phyloP scores from a whole-genome alignment of 805 yeast species.

The Yarrowia deformans region DNA sequence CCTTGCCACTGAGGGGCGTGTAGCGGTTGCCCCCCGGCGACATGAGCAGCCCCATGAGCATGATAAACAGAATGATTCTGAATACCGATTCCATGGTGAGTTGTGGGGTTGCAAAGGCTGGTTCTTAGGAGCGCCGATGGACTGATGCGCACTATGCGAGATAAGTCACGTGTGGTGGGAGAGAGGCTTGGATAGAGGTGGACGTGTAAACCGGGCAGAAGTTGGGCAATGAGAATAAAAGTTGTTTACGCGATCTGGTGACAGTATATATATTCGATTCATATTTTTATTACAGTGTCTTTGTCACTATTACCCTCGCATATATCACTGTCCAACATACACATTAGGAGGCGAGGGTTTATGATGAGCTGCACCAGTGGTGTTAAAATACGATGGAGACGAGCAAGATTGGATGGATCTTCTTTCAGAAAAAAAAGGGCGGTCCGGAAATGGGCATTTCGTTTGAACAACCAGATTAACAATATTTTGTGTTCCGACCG shows the following conservation, averaged over 20 bases:
- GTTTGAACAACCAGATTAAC: too few relatives aligned
- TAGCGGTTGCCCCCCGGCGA: slow-evolving; percentile 38
- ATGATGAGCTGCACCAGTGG: background rate
- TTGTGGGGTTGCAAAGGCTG: slow-evolving; percentile 8
- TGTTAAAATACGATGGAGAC: slow-evolving; percentile 6
- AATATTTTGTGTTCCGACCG: too few relatives aligned
- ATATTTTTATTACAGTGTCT: too few relatives aligned
- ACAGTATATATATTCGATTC: too few relatives aligned
- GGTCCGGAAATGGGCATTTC: too few relatives aligned
- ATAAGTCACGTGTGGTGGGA: slow-evolving; percentile 32
- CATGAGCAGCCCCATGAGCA: slow-evolving; percentile 40
- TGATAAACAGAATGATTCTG: slow-evolving; percentile 39
- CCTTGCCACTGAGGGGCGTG: slow-evolving; percentile 33
- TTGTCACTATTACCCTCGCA: background rate
- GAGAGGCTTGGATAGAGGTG: too few relatives aligned
- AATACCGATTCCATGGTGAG: slow-evolving; percentile 38
- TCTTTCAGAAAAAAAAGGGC: too few relatives aligned
- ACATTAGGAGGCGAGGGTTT: background rate
- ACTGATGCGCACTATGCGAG: slow-evolving; percentile 34
- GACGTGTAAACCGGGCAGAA: background rate
- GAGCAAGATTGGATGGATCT: background rate
- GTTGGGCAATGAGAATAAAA: too few relatives aligned
- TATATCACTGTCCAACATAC: background rate
- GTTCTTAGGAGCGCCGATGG: slow-evolving; percentile 13
- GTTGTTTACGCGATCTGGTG: too few relatives aligned